phyloP scores from a whole-genome alignment of 2,329 filamentous ascomycete genomes.

The Xylaria sp. region DNA sequence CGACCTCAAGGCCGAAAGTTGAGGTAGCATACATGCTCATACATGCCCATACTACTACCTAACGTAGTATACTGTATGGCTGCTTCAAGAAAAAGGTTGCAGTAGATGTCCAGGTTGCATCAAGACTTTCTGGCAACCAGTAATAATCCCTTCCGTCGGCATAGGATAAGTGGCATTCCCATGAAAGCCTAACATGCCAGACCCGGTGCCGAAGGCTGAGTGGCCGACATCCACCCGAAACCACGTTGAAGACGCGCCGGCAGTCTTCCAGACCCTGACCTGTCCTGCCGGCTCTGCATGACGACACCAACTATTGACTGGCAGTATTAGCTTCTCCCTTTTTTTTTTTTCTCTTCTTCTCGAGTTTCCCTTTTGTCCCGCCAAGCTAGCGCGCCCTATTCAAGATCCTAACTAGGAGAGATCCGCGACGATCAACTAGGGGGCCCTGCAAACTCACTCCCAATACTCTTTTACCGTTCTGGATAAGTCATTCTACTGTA shows the following conservation, averaged over 20 bases:
- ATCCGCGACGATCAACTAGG: conserved; percentile 26
- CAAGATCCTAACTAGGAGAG: conserved; percentile 18
- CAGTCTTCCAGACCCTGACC: conserved; percentile 3
- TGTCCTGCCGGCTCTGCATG: conserved; percentile 1
- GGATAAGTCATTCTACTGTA: conserved; percentile 12
- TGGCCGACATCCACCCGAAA: conserved; percentile 12
- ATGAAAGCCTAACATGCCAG: conserved; percentile 8
- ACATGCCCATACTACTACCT: conserved; percentile 10
- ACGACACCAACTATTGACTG: conserved; percentile 3
- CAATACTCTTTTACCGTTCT: conserved; percentile 15
- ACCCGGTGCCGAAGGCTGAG: conserved; percentile 8
- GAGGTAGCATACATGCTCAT: neutral
- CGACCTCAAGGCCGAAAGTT: conserved; percentile 11
- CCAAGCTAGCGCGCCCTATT: conserved; percentile 20
- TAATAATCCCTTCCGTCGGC: conserved; percentile 1
- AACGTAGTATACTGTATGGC: neutral
- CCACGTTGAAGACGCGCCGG: conserved; percentile 3
- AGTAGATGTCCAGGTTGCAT: conserved; percentile 16
- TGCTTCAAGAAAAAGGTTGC: too few species aligned
- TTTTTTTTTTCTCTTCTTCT: conserved; percentile 4
- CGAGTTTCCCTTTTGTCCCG: conserved; percentile 3
- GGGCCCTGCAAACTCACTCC: conserved; percentile 18
- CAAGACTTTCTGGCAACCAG: conserved; percentile 6
- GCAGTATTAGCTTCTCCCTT: conserved; percentile 5
- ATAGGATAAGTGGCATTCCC: conserved; percentile 5